Evolutionary conservation across 768 basidiomycete species (phyloP), one percentile per base, ranked within the genome.

Genomic region (Phylloporus scabripes): DNA sequence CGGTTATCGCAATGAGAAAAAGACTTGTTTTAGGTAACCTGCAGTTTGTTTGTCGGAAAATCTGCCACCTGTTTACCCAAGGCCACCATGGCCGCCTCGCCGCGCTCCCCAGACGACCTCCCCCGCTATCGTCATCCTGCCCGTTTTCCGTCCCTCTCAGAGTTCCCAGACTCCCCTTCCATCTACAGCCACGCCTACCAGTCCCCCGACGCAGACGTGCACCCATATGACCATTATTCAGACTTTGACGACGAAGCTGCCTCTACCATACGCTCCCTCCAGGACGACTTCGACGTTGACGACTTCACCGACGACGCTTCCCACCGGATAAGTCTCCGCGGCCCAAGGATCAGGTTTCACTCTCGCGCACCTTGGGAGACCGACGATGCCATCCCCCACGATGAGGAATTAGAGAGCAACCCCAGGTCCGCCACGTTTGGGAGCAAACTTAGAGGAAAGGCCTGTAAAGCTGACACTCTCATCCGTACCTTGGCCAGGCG

Each of bases 291-390:
- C 17, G 62, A 61, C 20, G 21, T 50, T 1, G 68, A 70, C 41
- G 71, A 71, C 36, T 72, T 71, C 39, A 73, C 76, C 44, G 71
- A 77, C 32, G 73, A 73, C 8, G 58, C 71, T 32, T 67, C 74
- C 2, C 65, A 74, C 50, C 75, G 82, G 46, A 78, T 89, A 66
- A 88, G 85, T 58, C 69, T 83, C 42, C 79, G 85, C 29, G 89
- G 89, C n/a, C 88, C 88, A 26, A 88, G 81, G 66, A 86, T 90
- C 77, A 81, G 82, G 44, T 81, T 88, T 61, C 85, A 88, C 65
- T 86, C 85, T 53, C 83, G 77, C 21, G 84, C 88, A 15, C 88
- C 88, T 34, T 92, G 88, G 88, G 87, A 90, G 67, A 67, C 75
- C 32, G 84, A 80, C 42, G 79, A 75, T 12, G 74, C 71, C 32